A percentile compares a stretch with the other conserved stretches of the same genome.
phyloP scores from a whole-genome alignment of 208 protist species.

The Acanthamoeba polyphaga region DNA sequence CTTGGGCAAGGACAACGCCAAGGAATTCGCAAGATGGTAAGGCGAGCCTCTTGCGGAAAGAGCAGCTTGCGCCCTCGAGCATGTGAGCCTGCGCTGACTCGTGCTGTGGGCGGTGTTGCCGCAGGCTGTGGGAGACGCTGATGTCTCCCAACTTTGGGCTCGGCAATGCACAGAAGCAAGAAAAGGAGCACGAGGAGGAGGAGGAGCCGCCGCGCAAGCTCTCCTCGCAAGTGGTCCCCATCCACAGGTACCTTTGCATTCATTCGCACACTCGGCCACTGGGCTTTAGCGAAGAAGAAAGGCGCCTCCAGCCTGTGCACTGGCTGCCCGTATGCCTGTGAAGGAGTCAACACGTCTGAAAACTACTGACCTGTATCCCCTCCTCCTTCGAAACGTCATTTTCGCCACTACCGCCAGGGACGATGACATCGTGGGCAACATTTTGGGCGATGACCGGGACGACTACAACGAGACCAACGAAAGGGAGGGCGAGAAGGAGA shows the following conservation, averaged over 20 bases:
- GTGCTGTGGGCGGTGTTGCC: neutral
- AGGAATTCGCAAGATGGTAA: slow-evolving; percentile 37
- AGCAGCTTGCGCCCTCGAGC: neutral
- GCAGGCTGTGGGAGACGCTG: slow-evolving; percentile 49
- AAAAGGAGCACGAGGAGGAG: neutral
- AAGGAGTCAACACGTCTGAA: too few species aligned
- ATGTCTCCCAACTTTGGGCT: slow-evolving; percentile 28
- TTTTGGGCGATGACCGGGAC: neutral
- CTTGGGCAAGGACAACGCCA: slow-evolving; percentile 22
- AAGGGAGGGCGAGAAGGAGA: neutral
- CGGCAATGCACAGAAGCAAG: neutral
- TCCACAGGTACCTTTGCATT: neutral
- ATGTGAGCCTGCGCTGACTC: neutral
- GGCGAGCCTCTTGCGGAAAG: too few species aligned
- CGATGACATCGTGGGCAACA: slow-evolving; percentile 42
- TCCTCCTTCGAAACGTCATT: neutral
- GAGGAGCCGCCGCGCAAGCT: neutral
- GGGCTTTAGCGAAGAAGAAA: too few species aligned
- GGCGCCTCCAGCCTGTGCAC: too few species aligned
- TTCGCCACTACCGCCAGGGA: neutral
- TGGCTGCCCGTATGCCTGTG: too few species aligned
- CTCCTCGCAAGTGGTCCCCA: slow-evolving; percentile 12
- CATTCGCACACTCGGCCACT: too few species aligned
- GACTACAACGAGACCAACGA: slow-evolving; percentile 10
- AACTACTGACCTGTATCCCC: neutral